Evolutionary conservation across 331 rosid species (phyloP), one percentile per base, ranked within the genome.

Genomic region (Malus hybrid): DNA sequence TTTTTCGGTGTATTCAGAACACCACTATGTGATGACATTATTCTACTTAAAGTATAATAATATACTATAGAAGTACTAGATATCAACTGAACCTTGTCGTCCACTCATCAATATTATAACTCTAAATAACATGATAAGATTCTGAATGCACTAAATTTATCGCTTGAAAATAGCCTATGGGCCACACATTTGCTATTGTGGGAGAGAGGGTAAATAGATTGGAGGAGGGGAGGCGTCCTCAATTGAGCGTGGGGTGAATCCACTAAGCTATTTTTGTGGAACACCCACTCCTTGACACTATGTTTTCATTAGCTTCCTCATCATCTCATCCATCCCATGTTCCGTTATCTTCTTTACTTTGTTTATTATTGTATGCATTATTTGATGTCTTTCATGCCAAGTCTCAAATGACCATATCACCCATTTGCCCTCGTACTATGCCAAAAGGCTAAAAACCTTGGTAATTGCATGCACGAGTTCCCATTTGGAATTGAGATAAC

Each of bases 241-340:
- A 39, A 39, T 57, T 53, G 77, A 70, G 86, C 78, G 83, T 72
- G 79, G 83, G 68, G 63, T 61, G 63, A 76, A 30, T 83, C 84
- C 86, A 83, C 86, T 79, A 29, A 48, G 66, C 46, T 39, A 13
- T 28, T 28, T 77, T 82, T 70, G 79, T 68, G 85, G 85, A 68
- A 55, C 29, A 3, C 16, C 82, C 85, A 82, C 85, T 77, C 77
- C 61, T 57, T 20, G 30, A 44, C 56, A 26, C 33, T 36, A 33
- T 8, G 28, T 33, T 75, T 52, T 20, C 36, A 32, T 39, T 1
- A 20, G 63, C 63, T 58, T 20, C 72, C 7, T 50, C 81, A 70
- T 71, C 74, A 22, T 78, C 68, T 70, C 26, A 36, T 63, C 69
- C 10, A 19, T 19, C 64, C 62, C 10, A n/a, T 19, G 20, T 68